Conservation (phyloP, 1,284 basidiomycete species). For the Irpex sp. region DNA sequence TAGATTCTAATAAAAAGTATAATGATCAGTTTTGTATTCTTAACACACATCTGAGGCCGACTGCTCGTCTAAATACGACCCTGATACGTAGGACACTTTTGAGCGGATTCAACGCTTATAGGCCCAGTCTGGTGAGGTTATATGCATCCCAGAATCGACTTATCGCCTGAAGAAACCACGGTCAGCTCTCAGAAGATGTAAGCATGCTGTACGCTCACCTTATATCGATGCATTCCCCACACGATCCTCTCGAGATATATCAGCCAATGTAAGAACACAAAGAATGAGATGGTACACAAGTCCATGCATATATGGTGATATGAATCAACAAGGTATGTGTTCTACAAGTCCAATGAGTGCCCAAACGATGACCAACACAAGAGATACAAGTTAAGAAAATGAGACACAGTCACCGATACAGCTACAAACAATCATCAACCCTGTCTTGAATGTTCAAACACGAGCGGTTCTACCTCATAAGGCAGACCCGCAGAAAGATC, state of each 20-base stretch:
- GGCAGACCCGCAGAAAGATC: conserved; percentile 1
- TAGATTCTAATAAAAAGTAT: not conserved
- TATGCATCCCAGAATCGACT: too few relatives aligned
- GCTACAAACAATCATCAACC: not conserved
- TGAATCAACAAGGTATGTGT: not conserved
- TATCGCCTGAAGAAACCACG: too few relatives aligned
- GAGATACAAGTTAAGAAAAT: not conserved
- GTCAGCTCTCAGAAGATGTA: too few relatives aligned
- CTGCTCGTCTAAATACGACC: too few relatives aligned
- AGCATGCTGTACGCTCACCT: too few relatives aligned
- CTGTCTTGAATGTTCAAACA: not conserved
- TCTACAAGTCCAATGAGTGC: not conserved
- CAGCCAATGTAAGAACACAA: not conserved
- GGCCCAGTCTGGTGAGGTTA: too few relatives aligned
- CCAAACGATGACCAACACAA: not conserved
- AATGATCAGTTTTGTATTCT: not conserved
- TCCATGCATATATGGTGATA: too few relatives aligned
- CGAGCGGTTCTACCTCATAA: conserved; percentile 7
- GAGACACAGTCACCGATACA: not conserved
- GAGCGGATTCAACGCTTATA: too few relatives aligned
- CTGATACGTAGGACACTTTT: not conserved
- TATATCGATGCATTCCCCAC: too few relatives aligned
- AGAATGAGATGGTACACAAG: not conserved
- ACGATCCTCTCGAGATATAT: not conserved
- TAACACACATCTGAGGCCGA: too few relatives aligned